Conservation (phyloP, 129 eudicot species). For the Smallanthus sonchifolius region DNA sequence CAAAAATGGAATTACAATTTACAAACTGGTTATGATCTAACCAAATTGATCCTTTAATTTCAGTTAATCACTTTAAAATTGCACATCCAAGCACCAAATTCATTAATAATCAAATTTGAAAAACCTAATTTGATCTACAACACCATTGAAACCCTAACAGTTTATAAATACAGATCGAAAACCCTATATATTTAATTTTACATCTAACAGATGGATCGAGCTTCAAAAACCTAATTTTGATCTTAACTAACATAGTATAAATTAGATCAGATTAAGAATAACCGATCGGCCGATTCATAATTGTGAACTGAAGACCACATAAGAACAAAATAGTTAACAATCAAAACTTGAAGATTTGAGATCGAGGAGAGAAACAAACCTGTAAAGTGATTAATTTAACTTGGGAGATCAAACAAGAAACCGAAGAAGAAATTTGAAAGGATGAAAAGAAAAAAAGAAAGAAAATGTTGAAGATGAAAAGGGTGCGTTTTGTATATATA, state of each 20-base stretch:
- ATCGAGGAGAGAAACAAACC: slow-evolving; percentile 14
- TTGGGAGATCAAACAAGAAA: slow-evolving; percentile 7
- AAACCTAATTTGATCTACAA: neutral
- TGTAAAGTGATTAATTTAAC: slow-evolving; percentile 13
- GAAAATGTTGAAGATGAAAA: slow-evolving; percentile 3
- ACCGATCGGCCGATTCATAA: slow-evolving; percentile 7
- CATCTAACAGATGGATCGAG: slow-evolving; percentile 14
- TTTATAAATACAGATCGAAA: neutral
- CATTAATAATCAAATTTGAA: neutral
- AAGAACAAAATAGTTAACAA: neutral
- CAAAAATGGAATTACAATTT: neutral
- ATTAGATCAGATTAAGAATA: neutral
- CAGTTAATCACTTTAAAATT: neutral
- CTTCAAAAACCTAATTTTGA: neutral
- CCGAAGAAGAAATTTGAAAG: neutral
- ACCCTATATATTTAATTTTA: neutral
- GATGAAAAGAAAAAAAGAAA: slow-evolving; percentile 1
- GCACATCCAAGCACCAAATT: slow-evolving; percentile 4
- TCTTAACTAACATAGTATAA: neutral
- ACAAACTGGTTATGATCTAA: neutral
- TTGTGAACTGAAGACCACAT: slow-evolving; percentile 13
- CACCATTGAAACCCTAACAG: neutral
- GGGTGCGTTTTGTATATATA: slow-evolving; percentile 20
- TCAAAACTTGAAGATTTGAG: neutral
- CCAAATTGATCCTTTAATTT: neutral